phyloP scores from a whole-genome alignment of 2,329 filamentous ascomycete genomes.

The Dendrostoma leiphaemia region DNA sequence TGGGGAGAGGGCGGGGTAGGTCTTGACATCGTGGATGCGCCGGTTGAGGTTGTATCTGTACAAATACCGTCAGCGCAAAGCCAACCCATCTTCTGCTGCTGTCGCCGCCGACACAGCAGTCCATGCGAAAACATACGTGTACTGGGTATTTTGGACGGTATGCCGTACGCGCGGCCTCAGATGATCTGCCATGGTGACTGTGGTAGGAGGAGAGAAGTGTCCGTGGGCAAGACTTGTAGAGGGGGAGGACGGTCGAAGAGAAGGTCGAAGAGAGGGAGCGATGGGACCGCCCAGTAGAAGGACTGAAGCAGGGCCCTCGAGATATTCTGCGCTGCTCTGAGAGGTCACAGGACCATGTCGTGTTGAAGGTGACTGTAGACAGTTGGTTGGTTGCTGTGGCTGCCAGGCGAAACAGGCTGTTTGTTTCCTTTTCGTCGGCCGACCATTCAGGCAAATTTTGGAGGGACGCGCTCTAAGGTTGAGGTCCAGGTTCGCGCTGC shows the following conservation, averaged over 20 bases:
- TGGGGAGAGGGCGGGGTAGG: slow-evolving; percentile 59
- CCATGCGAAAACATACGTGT: slow-evolving; percentile 37
- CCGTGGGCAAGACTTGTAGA: neutral
- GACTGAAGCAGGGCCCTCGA: neutral
- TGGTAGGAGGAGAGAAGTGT: neutral
- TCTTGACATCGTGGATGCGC: slow-evolving; percentile 58
- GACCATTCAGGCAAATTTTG: neutral
- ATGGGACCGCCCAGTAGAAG: neutral
- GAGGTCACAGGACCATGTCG: slow-evolving; percentile 10
- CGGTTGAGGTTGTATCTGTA: slow-evolving; percentile 57
- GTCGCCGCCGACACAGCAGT: neutral
- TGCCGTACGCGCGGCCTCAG: slow-evolving; percentile 41
- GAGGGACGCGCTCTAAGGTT: neutral
- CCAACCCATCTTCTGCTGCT: neutral
- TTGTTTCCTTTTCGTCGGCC: neutral
- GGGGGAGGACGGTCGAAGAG: neutral
- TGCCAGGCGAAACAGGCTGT: neutral
- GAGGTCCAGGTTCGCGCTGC: neutral
- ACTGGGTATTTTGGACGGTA: slow-evolving; percentile 47
- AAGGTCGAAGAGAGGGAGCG: neutral
- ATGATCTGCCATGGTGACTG: slow-evolving; percentile 22
- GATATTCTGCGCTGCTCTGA: neutral
- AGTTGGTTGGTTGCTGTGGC: neutral
- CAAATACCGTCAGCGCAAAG: neutral
- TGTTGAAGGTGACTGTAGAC: neutral